A percentile compares a stretch with the other conserved stretches of the same genome.
These are phyloP conservation scores for Euphrasia arctica DNA, from an alignment of 305 asterid genomes.

Conservation along the genomic window DNA sequence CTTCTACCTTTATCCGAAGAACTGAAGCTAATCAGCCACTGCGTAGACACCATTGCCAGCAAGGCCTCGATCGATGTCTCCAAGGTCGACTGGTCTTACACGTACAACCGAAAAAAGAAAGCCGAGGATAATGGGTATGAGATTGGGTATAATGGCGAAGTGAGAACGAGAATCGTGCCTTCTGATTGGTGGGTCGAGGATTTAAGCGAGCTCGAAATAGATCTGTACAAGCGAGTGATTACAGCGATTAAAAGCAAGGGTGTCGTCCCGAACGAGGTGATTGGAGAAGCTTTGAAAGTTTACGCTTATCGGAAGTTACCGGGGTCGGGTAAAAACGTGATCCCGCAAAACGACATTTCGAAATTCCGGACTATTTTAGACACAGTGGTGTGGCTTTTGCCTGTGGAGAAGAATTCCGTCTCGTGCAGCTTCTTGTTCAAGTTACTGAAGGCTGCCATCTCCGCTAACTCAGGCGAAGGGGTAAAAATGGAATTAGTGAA, in stretches of 20 bases:
- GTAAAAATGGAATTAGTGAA: slow-evolving; percentile 54
- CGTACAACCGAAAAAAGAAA: slow-evolving; percentile 71
- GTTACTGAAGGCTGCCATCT: slow-evolving; percentile 68
- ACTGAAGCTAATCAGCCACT: slow-evolving; percentile 62
- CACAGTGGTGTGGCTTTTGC: slow-evolving; percentile 67
- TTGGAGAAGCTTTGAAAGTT: slow-evolving; percentile 93
- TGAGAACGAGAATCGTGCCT: slow-evolving; percentile 62
- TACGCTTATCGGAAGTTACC: slow-evolving; percentile 70
- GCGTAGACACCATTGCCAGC: slow-evolving; percentile 76
- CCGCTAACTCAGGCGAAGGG: slow-evolving; percentile 58
- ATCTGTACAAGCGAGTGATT: slow-evolving; percentile 62
- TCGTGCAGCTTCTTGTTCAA: slow-evolving; percentile 86
- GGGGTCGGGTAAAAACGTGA: slow-evolving; percentile 54
- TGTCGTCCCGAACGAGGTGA: slow-evolving; percentile 53
- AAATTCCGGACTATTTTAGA: slow-evolving; percentile 61
- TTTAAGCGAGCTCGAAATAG: slow-evolving; percentile 74
- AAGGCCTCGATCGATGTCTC: slow-evolving; percentile 74
- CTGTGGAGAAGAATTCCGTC: slow-evolving; percentile 68
- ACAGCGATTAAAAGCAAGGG: slow-evolving; percentile 49
- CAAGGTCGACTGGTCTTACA: slow-evolving; percentile 87
- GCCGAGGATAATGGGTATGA: slow-evolving; percentile 67
- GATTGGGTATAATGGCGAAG: slow-evolving; percentile 44
- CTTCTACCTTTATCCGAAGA: slow-evolving; percentile 61
- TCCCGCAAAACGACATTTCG: slow-evolving; percentile 46
- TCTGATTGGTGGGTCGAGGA: slow-evolving; percentile 99